phyloP scores from a whole-genome alignment of 495 filamentous ascomycete species.

The Corynascus novoguineensis region DNA sequence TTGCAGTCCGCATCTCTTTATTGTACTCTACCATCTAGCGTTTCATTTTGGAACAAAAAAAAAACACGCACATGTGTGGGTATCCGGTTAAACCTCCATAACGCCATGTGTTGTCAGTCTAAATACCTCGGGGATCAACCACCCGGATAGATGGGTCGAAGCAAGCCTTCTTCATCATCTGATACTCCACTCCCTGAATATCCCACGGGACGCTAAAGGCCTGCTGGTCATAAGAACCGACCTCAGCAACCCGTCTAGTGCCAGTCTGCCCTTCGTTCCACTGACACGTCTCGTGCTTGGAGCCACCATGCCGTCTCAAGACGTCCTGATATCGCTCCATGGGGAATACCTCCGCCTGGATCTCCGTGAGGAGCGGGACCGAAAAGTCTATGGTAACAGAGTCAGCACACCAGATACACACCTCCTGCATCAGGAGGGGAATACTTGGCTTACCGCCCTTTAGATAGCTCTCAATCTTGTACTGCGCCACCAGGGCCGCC shows the following conservation, averaged over 20 bases:
- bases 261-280: constrained; percentile 3
- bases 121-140: constrained; percentile 5
- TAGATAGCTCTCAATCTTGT: constrained; percentile 22
- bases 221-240: constrained; percentile 8
- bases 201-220: constrained; percentile 17
- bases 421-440: background rate
- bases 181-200: constrained; percentile 19
- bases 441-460: constrained; percentile 14
- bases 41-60: background rate
- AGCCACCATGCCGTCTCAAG: constrained; percentile 11
- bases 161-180: constrained; percentile 16
- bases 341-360: constrained; percentile 1
- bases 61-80: background rate
- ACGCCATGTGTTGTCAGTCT: background rate
- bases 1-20: too few species aligned
- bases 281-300: constrained; percentile 6
- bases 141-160: constrained; percentile 19
- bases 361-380: constrained; percentile 9
- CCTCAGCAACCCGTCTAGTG: constrained; percentile 7
- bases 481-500: constrained; percentile 11
- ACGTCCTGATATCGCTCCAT: constrained; percentile 21
- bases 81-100: background rate
- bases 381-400: constrained; percentile 24
- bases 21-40: background rate
- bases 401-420: background rate